A percentile compares a stretch with the other conserved stretches of the same genome.
phyloP scores from a whole-genome alignment of 805 yeast genomes.

The Ogataea allantospora region DNA sequence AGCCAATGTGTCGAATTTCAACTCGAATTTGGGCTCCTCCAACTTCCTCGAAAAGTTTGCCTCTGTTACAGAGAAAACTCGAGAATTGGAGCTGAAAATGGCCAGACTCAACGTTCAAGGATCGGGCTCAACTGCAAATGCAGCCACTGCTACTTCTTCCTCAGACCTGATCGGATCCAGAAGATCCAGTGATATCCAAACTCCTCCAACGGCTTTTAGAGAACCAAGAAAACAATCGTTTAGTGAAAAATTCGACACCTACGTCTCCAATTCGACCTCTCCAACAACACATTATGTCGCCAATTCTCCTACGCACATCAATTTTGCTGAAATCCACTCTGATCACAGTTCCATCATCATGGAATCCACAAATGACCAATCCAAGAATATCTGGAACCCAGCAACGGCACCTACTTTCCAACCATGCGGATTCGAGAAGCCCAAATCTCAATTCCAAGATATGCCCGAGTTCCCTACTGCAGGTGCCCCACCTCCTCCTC shows the following conservation, averaged over 20 bases:
- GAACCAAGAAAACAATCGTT: conserved; percentile 46
- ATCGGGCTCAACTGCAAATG: conserved; percentile 5
- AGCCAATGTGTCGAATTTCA: conserved; percentile 36
- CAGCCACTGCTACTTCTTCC: conserved; percentile 14
- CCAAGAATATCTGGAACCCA: conserved; percentile 59
- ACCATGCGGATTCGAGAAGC: conserved; percentile 38
- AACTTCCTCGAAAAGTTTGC: conserved; percentile 62
- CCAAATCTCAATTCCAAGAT: conserved; percentile 11
- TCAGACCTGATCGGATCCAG: conserved; percentile 42
- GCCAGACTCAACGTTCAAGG: conserved; percentile 36
- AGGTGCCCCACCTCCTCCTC: too few relatives aligned
- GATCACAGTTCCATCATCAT: conserved; percentile 35
- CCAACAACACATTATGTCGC: conserved; percentile 20
- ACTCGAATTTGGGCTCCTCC: conserved; percentile 31
- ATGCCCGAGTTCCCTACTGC: conserved; percentile 16
- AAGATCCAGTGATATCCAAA: conserved; percentile 49
- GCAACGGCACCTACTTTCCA: conserved; percentile 61
- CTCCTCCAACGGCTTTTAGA: conserved; percentile 31
- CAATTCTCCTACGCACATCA: conserved; percentile 27
- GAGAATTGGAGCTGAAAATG: conserved; percentile 57
- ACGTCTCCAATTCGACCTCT: conserved; percentile 34
- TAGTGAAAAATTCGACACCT: conserved; percentile 62
- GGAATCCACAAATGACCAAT: conserved; percentile 27
- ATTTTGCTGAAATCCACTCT: conserved; percentile 31
- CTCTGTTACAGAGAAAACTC: conserved; percentile 65